Evolutionary conservation across 306 rosid species (phyloP).

Genomic region (Fragaria ananassa): DNA sequence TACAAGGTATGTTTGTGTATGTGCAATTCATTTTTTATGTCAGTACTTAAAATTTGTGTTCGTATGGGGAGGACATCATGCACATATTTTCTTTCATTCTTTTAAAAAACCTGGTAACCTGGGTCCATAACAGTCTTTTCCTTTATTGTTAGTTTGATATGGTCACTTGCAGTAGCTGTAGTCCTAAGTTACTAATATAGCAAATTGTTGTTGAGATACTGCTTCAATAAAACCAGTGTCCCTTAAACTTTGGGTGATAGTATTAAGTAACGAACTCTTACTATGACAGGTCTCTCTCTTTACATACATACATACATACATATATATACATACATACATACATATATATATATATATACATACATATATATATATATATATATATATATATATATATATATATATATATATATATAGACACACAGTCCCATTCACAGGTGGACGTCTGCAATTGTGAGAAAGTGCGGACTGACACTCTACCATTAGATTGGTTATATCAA

Average conservation of each 20-base stretch:
- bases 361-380: too few species aligned
- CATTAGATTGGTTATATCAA: too few species aligned
- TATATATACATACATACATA: too few species aligned
- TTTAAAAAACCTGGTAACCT: not conserved
- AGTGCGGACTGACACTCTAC: too few species aligned
- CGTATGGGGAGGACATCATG: not conserved
- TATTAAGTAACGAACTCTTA: not conserved
- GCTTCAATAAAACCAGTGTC: not conserved
- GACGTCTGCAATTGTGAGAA: too few species aligned
- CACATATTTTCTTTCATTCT: not conserved
- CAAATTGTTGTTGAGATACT: not conserved
- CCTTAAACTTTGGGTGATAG: not conserved
- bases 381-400: too few species aligned
- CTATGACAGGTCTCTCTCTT: not conserved
- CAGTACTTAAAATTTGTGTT: not conserved
- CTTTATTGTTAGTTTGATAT: not conserved
- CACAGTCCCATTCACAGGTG: too few species aligned
- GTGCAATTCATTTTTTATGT: not conserved
- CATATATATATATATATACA: too few species aligned
- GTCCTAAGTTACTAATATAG: not conserved
- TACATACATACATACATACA: too few species aligned
- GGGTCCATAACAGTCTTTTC: not conserved
- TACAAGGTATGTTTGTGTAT: conserved; percentile 52
- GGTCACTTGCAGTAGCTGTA: not conserved
- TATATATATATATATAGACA: too few species aligned